Percentiles rank a stretch among this genome's conserved stretches.
phyloP scores from a whole-genome alignment of 768 basidiomycete species.

The Tricholoma bakamatsutake region DNA sequence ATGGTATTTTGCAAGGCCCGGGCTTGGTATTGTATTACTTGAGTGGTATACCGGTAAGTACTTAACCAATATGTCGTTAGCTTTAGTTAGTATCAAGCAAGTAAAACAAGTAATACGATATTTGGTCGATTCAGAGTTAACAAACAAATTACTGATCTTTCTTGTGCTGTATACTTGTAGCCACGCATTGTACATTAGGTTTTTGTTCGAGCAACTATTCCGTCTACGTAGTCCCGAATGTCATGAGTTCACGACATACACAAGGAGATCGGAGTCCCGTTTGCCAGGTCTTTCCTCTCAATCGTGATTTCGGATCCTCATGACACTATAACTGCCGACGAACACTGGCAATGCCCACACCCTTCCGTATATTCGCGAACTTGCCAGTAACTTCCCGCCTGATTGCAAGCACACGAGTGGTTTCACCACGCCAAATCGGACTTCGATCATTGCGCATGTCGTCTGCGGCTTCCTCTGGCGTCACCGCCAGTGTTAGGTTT shows the following conservation, averaged over 20 bases:
- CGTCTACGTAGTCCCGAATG: no score
- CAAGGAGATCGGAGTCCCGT: not conserved
- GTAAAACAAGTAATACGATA: no score
- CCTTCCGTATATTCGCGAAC: conserved; percentile 9
- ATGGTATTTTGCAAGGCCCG: no score
- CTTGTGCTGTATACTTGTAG: no score
- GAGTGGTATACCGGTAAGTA: no score
- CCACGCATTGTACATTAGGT: no score
- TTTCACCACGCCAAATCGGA: not conserved
- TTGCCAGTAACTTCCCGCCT: conserved; percentile 1
- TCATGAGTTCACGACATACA: not conserved
- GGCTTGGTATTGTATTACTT: no score
- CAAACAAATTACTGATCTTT: no score
- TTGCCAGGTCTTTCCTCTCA: not conserved
- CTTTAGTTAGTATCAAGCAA: no score
- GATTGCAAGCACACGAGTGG: conserved; percentile 7
- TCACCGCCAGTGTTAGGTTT: conserved; percentile 26
- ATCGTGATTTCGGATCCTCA: not conserved
- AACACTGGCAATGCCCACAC: conserved; percentile 5
- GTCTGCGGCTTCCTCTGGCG: conserved; percentile 2
- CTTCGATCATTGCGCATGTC: conserved; percentile 11
- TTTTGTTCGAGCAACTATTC: no score
- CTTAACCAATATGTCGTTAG: no score
- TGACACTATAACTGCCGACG: not conserved
- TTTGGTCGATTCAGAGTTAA: no score